Conservation (phyloP, 2,329 filamentous ascomycete genomes). For the Fusarium verticillioides region DNA sequence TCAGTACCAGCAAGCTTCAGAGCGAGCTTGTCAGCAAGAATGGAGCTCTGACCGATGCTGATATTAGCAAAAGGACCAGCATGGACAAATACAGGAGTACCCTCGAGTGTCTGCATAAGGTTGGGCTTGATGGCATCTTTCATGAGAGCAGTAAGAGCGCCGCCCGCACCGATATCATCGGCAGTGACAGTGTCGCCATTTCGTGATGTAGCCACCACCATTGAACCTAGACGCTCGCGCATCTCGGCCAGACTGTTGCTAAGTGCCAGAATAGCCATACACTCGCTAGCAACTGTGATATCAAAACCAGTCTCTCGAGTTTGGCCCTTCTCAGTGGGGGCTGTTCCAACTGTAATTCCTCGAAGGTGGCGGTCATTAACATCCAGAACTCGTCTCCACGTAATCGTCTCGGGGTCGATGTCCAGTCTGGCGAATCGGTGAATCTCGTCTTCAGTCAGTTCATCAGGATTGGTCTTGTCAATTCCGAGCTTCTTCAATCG, state of each 20-base stretch:
- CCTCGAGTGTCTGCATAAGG: slow-evolving; percentile 97
- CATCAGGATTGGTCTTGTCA: slow-evolving; percentile 91
- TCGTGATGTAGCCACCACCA: slow-evolving; percentile 92
- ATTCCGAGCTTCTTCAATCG: slow-evolving; percentile 96
- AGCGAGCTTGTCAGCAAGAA: slow-evolving; percentile 93
- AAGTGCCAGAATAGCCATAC: slow-evolving; percentile 96
- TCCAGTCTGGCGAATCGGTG: slow-evolving; percentile 89
- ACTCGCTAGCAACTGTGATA: slow-evolving; percentile 96
- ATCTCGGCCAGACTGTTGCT: slow-evolving; percentile 89
- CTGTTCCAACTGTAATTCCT: slow-evolving; percentile 87
- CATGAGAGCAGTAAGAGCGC: slow-evolving; percentile 93
- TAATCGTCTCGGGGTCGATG: slow-evolving; percentile 96
- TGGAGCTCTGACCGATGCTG: slow-evolving; percentile 94
- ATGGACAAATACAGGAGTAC: slow-evolving; percentile 96
- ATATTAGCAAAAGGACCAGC: slow-evolving; percentile 99
- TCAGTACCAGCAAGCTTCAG: slow-evolving; percentile 96
- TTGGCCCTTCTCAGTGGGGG: slow-evolving; percentile 89
- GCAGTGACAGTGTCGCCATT: slow-evolving; percentile 92
- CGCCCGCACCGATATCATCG: slow-evolving; percentile 92
- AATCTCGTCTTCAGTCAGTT: slow-evolving; percentile 91
- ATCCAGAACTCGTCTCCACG: slow-evolving; percentile 94
- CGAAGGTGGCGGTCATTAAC: slow-evolving; percentile 96
- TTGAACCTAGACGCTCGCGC: slow-evolving; percentile 90
- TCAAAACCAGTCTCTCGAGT: slow-evolving; percentile 93
- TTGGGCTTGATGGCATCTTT: slow-evolving; percentile 99